Evolutionary conservation across 768 basidiomycete genomes (phyloP).

Genomic region (Sporobolomyces roseus): DNA sequence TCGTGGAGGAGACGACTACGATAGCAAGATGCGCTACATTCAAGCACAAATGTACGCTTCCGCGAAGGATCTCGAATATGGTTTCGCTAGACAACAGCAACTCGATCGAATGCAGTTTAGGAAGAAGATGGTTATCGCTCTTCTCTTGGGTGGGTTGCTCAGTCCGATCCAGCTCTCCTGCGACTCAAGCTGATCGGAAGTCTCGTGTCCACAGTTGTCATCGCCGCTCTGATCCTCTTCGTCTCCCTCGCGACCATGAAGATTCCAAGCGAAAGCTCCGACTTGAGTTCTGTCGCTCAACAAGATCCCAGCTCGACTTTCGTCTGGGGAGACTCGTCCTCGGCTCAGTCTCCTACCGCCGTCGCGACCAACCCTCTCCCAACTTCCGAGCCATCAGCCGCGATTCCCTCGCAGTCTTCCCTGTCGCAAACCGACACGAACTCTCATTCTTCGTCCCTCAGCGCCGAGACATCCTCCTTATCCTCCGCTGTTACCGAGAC

Average conservation of each 20-base stretch:
- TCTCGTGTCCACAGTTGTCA: slow-evolving; percentile 15
- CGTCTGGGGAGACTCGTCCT: not conserved
- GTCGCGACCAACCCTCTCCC: not conserved
- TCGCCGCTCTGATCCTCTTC: slow-evolving; percentile 33
- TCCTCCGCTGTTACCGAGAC: too few relatives aligned
- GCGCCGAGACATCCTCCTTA: too few relatives aligned
- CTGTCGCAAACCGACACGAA: not conserved
- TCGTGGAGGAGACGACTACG: slow-evolving; percentile 3
- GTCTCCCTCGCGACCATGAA: slow-evolving; percentile 32
- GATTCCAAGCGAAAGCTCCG: not conserved
- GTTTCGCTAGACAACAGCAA: slow-evolving; percentile 21
- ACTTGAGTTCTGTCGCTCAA: not conserved
- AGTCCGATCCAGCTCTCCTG: not conserved
- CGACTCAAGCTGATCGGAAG: not conserved
- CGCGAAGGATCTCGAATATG: slow-evolving; percentile 37
- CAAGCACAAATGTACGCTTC: slow-evolving; percentile 10
- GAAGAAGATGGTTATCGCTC: slow-evolving; percentile 32
- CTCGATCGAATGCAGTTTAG: slow-evolving; percentile 2
- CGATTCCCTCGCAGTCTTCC: not conserved
- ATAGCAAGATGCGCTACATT: slow-evolving; percentile 10
- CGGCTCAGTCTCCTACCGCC: not conserved
- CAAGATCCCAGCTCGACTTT: not conserved
- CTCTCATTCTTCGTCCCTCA: not conserved
- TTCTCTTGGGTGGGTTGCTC: slow-evolving; percentile 18
- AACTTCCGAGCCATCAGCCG: not conserved